Evolutionary conservation across 2,329 filamentous ascomycete genomes (phyloP).

Genomic region (Monosporascus sp.): DNA sequence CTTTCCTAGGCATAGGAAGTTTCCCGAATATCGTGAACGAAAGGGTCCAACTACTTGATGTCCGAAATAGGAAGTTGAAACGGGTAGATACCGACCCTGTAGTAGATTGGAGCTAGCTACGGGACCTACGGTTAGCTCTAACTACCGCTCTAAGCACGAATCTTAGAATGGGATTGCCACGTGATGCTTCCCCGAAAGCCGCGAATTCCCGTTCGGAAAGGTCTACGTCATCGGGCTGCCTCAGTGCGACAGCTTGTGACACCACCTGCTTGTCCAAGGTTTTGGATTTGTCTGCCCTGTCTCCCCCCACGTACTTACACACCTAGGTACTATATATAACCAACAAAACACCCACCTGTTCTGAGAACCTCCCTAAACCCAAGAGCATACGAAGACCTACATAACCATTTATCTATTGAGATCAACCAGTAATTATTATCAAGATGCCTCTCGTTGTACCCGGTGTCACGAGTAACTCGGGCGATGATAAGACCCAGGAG

Average conservation of each 20-base stretch:
- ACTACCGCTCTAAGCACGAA: not conserved
- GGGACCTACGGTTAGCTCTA: not conserved
- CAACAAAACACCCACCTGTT: not conserved
- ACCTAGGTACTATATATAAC: not conserved
- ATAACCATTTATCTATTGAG: not conserved
- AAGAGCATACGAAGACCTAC: not conserved
- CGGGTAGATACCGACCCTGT: too few relatives aligned
- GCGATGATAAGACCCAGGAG: constrained; percentile 41
- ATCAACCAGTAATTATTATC: constrained; percentile 11
- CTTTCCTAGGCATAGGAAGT: too few relatives aligned
- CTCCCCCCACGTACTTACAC: not conserved
- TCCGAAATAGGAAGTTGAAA: too few relatives aligned
- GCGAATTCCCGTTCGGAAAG: not conserved
- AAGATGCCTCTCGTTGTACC: constrained; percentile 63
- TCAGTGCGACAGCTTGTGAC: not conserved
- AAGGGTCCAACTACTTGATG: too few relatives aligned
- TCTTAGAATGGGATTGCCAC: not conserved
- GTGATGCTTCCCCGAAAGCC: not conserved
- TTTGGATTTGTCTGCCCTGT: not conserved
- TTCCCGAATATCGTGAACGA: too few relatives aligned
- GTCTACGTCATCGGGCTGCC: not conserved
- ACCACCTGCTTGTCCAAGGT: not conserved
- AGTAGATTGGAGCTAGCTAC: too few relatives aligned
- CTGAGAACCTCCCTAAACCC: not conserved
- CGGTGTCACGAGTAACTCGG: constrained; percentile 43